phyloP scores from a whole-genome alignment of 768 basidiomycete genomes.

The Strobilomyces dryophilus region DNA sequence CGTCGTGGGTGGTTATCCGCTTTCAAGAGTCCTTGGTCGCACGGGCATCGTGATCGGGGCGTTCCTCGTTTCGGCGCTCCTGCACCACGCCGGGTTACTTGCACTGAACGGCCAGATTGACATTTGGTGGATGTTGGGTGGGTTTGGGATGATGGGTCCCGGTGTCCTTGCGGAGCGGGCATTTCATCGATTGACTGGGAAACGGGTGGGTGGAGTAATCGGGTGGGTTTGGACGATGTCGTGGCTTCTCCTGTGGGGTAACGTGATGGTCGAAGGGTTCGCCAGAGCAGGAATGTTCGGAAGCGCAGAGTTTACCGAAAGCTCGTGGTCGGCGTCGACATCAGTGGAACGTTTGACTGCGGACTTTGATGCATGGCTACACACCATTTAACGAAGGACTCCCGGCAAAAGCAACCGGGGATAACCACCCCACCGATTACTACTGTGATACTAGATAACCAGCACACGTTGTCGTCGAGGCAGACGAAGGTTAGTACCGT shows the following conservation, averaged over 20 bases:
- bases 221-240: constrained; percentile 1
- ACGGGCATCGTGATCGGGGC: neutral
- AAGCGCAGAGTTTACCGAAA: neutral
- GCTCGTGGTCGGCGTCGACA: neutral
- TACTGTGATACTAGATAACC: no score
- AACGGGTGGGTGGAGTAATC: neutral
- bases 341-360: neutral
- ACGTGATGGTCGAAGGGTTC: neutral
- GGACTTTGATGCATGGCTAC: neutral
- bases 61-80: neutral
- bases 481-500: no score
- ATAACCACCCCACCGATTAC: no score
- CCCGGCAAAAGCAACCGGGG: no score
- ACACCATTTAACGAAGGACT: neutral
- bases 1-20: neutral
- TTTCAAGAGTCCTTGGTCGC: neutral
- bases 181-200: neutral
- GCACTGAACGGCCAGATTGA: neutral
- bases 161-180: neutral
- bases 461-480: no score
- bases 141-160: constrained; percentile 5
- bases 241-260: neutral
- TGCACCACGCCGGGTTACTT: neutral
- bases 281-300: neutral
- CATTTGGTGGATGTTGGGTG: neutral